Percentiles rank a stretch among this genome's conserved stretches.
Conservation (phyloP, 768 basidiomycete species). For the Kwoniella botswanensis region DNA sequence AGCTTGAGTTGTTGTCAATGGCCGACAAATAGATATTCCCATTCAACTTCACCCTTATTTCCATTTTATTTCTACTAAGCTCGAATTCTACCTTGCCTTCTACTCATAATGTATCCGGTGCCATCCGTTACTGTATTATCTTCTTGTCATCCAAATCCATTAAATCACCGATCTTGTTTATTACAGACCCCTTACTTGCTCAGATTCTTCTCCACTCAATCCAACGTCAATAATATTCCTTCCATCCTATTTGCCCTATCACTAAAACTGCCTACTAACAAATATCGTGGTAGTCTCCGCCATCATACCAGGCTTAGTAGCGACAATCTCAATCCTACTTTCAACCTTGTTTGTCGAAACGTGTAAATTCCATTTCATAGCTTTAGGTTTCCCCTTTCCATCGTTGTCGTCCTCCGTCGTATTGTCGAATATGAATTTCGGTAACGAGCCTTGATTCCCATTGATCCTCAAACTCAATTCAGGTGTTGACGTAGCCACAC, state of each 20-base stretch:
- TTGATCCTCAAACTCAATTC: slow-evolving; percentile 46
- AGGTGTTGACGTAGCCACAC: slow-evolving; percentile 21
- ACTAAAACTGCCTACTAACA: slow-evolving; percentile 43
- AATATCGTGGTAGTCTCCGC: slow-evolving; percentile 44
- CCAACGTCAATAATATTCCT: background rate
- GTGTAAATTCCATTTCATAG: slow-evolving; percentile 40
- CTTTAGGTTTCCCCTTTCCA: slow-evolving; percentile 21
- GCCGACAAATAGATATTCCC: no score
- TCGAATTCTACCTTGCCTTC: no score
- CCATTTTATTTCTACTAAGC: no score
- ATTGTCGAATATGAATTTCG: slow-evolving; percentile 32
- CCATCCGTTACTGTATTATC: no score
- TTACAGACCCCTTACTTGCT: background rate
- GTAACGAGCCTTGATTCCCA: slow-evolving; percentile 42
- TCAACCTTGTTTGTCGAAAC: slow-evolving; percentile 38
- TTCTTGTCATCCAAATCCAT: no score
- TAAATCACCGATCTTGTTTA: no score
- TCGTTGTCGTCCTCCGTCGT: background rate
- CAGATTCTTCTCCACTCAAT: background rate
- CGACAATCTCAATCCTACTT: slow-evolving; percentile 44
- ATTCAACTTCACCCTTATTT: no score
- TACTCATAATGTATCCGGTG: no score
- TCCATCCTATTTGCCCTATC: background rate
- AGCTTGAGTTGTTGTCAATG: no score
- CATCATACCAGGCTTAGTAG: slow-evolving; percentile 37